These are phyloP conservation scores for Pichia thaimueangensis DNA, from an alignment of 805 yeast species.

Conservation along the genomic window DNA sequence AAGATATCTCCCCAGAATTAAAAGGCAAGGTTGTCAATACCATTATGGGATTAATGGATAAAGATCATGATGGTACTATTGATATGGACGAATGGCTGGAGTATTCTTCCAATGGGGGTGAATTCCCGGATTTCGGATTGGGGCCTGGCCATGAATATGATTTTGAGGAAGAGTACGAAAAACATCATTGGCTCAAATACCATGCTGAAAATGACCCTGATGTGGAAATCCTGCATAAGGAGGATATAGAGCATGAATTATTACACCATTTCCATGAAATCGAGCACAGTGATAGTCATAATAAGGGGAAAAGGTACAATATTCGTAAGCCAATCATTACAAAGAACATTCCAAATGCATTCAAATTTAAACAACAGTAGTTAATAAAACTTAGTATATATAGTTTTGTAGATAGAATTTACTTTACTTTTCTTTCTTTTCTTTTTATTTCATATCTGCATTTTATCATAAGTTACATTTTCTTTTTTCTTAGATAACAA, in stretches of 20 bases:
- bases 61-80: constrained; percentile 58
- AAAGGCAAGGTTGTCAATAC: constrained; percentile 48
- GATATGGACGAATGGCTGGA: constrained; percentile 63
- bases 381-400: no score
- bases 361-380: no score
- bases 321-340: constrained; percentile 11
- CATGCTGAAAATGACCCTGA: constrained; percentile 79
- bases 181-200: constrained; percentile 87
- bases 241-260: constrained; percentile 82
- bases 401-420: no score
- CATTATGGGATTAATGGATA: constrained; percentile 57
- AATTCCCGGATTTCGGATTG: constrained; percentile 84
- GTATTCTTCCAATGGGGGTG: constrained; percentile 56
- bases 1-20: constrained; percentile 48
- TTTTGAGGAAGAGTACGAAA: constrained; percentile 88
- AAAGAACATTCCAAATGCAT: constrained; percentile 14
- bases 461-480: no score
- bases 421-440: no score
- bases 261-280: constrained; percentile 83
- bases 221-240: constrained; percentile 72
- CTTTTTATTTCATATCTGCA: no score
- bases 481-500: no score
- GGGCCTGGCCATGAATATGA: constrained; percentile 88
- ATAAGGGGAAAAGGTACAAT: constrained; percentile 4
- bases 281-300: constrained; percentile 31